Conservation (phyloP, 2,329 filamentous ascomycete genomes). For the Diaporthe ampelina region DNA sequence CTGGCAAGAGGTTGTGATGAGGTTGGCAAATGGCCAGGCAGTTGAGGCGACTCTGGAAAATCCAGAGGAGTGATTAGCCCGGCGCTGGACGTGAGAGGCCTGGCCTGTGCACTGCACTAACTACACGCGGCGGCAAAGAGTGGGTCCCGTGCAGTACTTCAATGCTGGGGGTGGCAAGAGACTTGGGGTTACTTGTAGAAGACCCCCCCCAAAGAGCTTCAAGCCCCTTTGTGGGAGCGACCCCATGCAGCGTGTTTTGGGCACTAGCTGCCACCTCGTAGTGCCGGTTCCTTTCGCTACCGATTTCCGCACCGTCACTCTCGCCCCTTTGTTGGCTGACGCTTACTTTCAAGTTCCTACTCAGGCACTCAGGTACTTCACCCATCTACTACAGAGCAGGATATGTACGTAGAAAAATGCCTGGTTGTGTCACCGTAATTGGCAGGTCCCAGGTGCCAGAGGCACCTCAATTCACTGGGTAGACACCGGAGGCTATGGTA, state of each 20-base stretch:
- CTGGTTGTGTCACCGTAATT: neutral
- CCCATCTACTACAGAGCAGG: too few relatives aligned
- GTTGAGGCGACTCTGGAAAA: constrained; percentile 44
- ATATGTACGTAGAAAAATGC: too few relatives aligned
- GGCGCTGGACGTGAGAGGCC: constrained; percentile 17
- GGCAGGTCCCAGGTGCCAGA: neutral
- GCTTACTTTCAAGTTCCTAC: neutral
- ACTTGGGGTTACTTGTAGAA: too few relatives aligned
- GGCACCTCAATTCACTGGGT: neutral
- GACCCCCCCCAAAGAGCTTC: too few relatives aligned
- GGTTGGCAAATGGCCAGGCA: constrained; percentile 53
- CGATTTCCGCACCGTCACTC: neutral
- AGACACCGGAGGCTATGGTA: neutral
- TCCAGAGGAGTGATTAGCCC: constrained; percentile 39
- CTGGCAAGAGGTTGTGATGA: constrained; percentile 56
- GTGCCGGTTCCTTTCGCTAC: neutral
- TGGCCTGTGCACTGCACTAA: constrained; percentile 27
- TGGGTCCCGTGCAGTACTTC: constrained; percentile 13
- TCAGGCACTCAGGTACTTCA: too few relatives aligned
- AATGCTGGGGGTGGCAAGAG: neutral
- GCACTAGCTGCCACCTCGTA: too few relatives aligned
- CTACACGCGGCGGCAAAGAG: constrained; percentile 7
- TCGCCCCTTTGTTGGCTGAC: constrained; percentile 5
- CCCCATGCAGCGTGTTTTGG: too few relatives aligned
- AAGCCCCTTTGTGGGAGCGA: too few relatives aligned